Evolutionary conservation across 1,284 basidiomycete species (phyloP), one percentile per base, ranked within the genome.

Genomic region (Waitea zeae): DNA sequence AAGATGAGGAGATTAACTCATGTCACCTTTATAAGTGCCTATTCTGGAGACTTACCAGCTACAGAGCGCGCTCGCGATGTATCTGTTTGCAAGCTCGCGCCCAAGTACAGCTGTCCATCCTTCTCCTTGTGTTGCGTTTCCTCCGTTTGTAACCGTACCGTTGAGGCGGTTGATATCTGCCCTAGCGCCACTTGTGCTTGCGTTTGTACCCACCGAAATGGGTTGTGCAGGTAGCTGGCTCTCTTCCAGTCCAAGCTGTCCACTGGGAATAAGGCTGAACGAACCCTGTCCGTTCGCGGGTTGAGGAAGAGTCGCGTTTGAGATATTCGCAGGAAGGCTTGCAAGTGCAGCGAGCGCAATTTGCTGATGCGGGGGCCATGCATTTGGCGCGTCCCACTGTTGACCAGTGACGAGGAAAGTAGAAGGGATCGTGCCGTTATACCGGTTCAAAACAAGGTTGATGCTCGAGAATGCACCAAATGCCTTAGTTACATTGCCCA

Each of bases 321-420:
- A 70, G 18, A 88, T 47, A 47, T 82, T 81, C 3, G 65, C 48
- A 0, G 84, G 84, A 5, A 89, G 53, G 7, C 65, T 67, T 30
- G 70, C 65, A 12, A 95, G 68, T 0, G 89, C 87, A 42, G 80
- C 63, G 35, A 93, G 66, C 12, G 73, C 60, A 43, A 92, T 81
- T 51, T 86, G 77, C 43, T 82, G 76, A 46, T 88, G 83, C n/a
- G 82, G 82, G 5, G 86, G 84, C 86, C 82, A 86, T 2, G 74
- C 53, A 43, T 82, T 81, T 12, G 76, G 76, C 7, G 70, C 67
- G 47, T 83, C 80, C 86, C 88, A 92, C 58, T 92, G 83, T 42
- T 78, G 60, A 1, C 86, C 86, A 0, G 75, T 79, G 42, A 71
- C 62, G 9, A 87, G 45, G 44, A 93, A 79, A 4, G 79, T 81